A percentile compares a stretch with the other conserved stretches of the same genome.
Evolutionary conservation across 352 stramenopile genomes (phyloP).

Genomic region (Pythium dissimile): DNA sequence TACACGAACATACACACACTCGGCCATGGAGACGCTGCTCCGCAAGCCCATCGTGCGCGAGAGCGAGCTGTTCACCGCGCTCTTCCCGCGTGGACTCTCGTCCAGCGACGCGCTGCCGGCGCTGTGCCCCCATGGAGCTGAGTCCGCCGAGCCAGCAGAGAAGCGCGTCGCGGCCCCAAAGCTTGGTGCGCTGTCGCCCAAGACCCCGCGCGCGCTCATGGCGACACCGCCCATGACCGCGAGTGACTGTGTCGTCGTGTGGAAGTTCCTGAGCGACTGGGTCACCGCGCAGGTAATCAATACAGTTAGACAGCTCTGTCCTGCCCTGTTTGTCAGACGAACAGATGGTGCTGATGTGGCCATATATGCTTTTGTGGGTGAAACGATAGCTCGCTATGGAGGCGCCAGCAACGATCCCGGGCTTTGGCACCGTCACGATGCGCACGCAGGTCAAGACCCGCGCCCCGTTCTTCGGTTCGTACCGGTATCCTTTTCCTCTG

Average conservation of each 20-base stretch:
- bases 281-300: conserved; percentile 43
- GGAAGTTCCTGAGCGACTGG: conserved; percentile 73
- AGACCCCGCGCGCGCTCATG: conserved; percentile 55
- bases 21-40: conserved; percentile 20
- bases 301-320: neutral
- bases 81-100: conserved; percentile 22
- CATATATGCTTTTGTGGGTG: neutral
- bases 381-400: conserved; percentile 62
- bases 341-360: neutral
- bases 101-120: conserved; percentile 15
- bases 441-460: conserved; percentile 53
- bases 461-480: conserved; percentile 56
- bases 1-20: too few relatives aligned
- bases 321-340: too few relatives aligned
- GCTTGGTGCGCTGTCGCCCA: conserved; percentile 23
- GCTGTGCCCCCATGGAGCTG: neutral
- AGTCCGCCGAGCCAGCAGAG: neutral
- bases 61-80: conserved; percentile 39
- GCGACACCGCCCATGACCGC: conserved; percentile 44
- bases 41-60: conserved; percentile 36
- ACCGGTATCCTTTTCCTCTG: too few relatives aligned
- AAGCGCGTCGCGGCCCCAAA: conserved; percentile 13
- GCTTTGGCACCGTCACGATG: conserved; percentile 61
- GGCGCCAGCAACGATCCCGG: conserved; percentile 56
- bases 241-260: conserved; percentile 45